Base-by-base conservation (phyloP, 768 basidiomycete species). In the Suillus cothurnatus region DNA sequence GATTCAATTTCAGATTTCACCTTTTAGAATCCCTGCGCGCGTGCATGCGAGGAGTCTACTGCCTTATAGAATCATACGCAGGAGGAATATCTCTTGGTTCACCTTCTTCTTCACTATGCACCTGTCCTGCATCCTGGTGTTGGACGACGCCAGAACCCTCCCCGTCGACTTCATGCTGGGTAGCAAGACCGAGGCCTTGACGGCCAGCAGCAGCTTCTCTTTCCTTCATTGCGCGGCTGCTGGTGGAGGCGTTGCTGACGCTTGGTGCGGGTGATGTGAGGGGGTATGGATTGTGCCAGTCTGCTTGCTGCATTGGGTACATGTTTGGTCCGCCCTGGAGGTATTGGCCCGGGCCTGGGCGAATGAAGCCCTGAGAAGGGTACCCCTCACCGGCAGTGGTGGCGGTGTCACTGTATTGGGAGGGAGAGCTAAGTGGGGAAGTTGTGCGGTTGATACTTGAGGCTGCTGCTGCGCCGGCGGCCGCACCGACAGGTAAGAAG, bases 271-370 rank as follows among this genome's bases (percentile, higher is more conserved):
- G 72, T 0, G 75, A 76, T 3, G 38, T 17, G 1, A 67, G 63
- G 0, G 72, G 68, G 21, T n/a, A 68, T 31, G 73, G 70, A 3
- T 4, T 59, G 49, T 65, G 62, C 71, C 73, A 75, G 32, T 76
- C 70, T n/a, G 38, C 32, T 9, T 71, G 68, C 0, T 67, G 67
- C 1, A 70, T 23, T 0, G 68, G 64, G 14, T 69, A 68, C 68
- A 65, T 47, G 58, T 65, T 69, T 19, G 14, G 28, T 14, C 9
- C 53, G 15, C 26, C 26, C 11, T 5, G n/a, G 5, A 7, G 31
- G 21, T n/a, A 31, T 12, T 62, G 59, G 1, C 32, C 28, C 12
- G 56, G 66, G 15, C 31, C 61, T 23, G 38, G 59, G 23, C 38
- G 64, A 14, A 34, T 15, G 63, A 57, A 63, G 12, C n/a, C 15